A percentile compares a stretch with the other conserved stretches of the same genome.
These are phyloP conservation scores for Cerioporus squamosus DNA, from an alignment of 1,284 basidiomycete species.

Conservation along the genomic window DNA sequence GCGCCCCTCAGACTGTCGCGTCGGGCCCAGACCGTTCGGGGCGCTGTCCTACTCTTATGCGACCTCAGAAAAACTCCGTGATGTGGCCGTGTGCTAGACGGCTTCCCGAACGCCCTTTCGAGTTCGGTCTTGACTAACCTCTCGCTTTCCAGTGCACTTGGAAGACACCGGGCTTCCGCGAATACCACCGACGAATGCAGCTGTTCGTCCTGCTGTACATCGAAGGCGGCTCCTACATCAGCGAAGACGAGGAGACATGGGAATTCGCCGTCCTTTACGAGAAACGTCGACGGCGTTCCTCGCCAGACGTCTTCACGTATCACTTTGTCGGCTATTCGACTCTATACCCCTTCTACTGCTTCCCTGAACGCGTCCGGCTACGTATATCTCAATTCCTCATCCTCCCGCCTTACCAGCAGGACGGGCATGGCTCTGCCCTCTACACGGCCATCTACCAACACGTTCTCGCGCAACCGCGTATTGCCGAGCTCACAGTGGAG, in stretches of 20 bases:
- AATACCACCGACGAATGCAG: conserved; percentile 95
- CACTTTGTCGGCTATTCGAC: conserved; percentile 94
- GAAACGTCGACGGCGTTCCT: conserved; percentile 67
- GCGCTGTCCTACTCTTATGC: neutral
- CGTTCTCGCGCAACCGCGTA: conserved; percentile 64
- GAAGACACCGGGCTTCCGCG: conserved; percentile 87
- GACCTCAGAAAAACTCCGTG: too few species aligned
- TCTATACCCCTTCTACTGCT: conserved; percentile 92
- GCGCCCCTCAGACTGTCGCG: neutral
- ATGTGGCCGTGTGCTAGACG: too few species aligned
- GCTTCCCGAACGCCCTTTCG: too few species aligned
- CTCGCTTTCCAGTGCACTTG: conserved; percentile 63
- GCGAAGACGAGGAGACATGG: conserved; percentile 88
- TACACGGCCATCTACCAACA: conserved; percentile 89
- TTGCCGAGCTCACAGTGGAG: conserved; percentile 94
- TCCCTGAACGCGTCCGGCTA: conserved; percentile 85
- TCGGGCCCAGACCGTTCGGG: conserved; percentile 1
- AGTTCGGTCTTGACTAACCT: neutral
- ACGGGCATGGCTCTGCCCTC: conserved; percentile 90
- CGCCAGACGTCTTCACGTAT: conserved; percentile 62
- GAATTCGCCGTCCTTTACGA: conserved; percentile 90
- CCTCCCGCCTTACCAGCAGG: conserved; percentile 87
- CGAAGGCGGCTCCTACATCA: conserved; percentile 93
- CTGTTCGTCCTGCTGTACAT: conserved; percentile 94
- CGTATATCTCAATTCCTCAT: conserved; percentile 95